These are phyloP conservation scores for Chaetoceros muelleri DNA, from an alignment of 108 stramenopile genomes.

Conservation along the genomic window DNA sequence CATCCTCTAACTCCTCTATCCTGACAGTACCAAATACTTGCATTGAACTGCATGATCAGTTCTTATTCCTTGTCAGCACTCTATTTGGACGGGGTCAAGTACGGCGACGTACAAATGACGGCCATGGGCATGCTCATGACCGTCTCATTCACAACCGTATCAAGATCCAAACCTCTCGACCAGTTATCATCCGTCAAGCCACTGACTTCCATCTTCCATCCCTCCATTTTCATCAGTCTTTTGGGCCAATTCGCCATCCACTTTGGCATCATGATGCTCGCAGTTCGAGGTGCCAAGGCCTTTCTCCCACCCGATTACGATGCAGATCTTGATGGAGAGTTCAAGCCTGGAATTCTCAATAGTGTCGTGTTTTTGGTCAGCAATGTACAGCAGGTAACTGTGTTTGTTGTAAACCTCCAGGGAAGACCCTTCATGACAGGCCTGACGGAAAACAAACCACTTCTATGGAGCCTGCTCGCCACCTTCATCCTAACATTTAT, in stretches of 20 bases:
- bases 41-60: conserved; percentile 91
- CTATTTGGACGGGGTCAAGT: conserved; percentile 94
- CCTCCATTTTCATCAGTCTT: conserved; percentile 85
- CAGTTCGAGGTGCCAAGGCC: conserved; percentile 64
- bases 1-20: conserved; percentile 1
- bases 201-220: conserved; percentile 91
- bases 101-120: conserved; percentile 95
- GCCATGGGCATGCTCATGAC: conserved; percentile 86
- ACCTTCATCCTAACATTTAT: conserved; percentile 84
- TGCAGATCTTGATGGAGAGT: conserved; percentile 83
- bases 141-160: conserved; percentile 91
- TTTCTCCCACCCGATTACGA: conserved; percentile 72
- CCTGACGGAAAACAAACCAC: conserved; percentile 88
- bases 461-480: conserved; percentile 86
- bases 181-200: conserved; percentile 87
- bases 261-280: conserved; percentile 78
- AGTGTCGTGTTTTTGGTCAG: conserved; percentile 92
- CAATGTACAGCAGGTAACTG: conserved; percentile 94
- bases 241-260: conserved; percentile 92
- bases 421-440: conserved; percentile 98
- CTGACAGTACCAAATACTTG: conserved; percentile 88
- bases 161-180: conserved; percentile 88
- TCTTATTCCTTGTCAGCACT: conserved; percentile 94
- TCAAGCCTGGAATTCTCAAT: conserved; percentile 87
- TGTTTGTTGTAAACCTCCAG: conserved; percentile 97